Conservation (phyloP, 495 filamentous ascomycete genomes). For the Penicillium arizonense region DNA sequence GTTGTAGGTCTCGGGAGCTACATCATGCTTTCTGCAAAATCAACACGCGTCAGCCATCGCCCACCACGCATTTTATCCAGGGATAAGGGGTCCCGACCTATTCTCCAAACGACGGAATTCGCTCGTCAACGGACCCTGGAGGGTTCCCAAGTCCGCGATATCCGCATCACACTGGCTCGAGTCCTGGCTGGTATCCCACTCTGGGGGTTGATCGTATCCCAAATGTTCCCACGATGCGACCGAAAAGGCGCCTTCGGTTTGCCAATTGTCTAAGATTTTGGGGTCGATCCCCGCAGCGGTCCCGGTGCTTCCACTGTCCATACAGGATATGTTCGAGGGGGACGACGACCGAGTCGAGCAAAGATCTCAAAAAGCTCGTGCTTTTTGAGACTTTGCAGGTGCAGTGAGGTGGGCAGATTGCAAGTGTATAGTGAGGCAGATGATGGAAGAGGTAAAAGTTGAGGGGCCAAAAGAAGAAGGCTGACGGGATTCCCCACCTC, state of each 20-base stretch:
- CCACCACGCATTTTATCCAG: not conserved
- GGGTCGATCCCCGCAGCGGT: constrained; percentile 49
- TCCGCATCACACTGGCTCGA: constrained; percentile 43
- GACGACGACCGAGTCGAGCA: constrained; percentile 15
- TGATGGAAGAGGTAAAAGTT: constrained; percentile 4
- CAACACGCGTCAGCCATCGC: constrained; percentile 14
- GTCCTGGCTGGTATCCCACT: constrained; percentile 47
- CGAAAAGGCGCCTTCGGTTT: constrained; percentile 38
- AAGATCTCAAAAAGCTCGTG: constrained; percentile 21
- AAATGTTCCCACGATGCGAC: constrained; percentile 42
- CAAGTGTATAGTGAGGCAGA: not conserved
- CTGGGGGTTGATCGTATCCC: constrained; percentile 39
- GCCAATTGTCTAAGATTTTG: constrained; percentile 48
- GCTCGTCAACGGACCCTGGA: constrained; percentile 30
- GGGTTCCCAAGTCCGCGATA: constrained; percentile 34
- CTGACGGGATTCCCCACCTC: constrained; percentile 10
- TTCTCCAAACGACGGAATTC: constrained; percentile 25
- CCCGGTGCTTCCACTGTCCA: constrained; percentile 45
- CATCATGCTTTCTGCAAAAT: constrained; percentile 28
- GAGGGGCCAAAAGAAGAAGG: constrained; percentile 22
- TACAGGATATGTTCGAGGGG: constrained; percentile 31
- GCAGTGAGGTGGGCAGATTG: not conserved
- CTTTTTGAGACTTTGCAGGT: constrained; percentile 18
- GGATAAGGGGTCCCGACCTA: constrained; percentile 22
- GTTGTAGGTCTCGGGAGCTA: constrained; percentile 33